These are phyloP conservation scores for Tricholoma bakamatsutake DNA, from an alignment of 768 basidiomycete species.

Conservation along the genomic window DNA sequence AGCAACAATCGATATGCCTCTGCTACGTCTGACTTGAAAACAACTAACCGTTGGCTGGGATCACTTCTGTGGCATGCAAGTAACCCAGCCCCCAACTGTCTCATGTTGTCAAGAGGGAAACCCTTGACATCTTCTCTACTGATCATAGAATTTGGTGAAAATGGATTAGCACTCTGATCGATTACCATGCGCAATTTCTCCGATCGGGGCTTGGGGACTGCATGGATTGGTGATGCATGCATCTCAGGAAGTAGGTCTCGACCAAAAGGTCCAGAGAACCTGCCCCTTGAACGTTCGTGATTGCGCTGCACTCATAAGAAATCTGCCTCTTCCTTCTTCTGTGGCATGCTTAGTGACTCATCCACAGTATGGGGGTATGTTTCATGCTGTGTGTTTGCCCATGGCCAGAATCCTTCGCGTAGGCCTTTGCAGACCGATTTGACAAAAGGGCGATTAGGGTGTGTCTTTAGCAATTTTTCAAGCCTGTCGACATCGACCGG, in stretches of 20 bases:
- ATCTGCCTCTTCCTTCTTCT: neutral
- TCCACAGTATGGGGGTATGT: neutral
- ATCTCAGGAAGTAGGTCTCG: slow-evolving; percentile 1
- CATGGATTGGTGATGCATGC: slow-evolving; percentile 21
- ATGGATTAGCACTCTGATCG: neutral
- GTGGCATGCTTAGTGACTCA: neutral
- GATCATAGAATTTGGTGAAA: neutral
- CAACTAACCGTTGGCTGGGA: slow-evolving; percentile 6
- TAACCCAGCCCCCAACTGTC: neutral
- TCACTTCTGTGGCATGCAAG: neutral
- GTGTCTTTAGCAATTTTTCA: too few species aligned
- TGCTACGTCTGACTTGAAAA: slow-evolving; percentile 1
- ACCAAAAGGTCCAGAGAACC: neutral
- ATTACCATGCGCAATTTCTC: neutral
- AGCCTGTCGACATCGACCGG: too few species aligned
- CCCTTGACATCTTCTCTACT: neutral
- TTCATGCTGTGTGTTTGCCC: too few species aligned
- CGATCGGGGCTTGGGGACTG: slow-evolving; percentile 18
- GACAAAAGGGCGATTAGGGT: too few species aligned
- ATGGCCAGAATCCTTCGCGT: too few species aligned
- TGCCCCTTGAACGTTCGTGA: neutral
- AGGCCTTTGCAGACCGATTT: too few species aligned
- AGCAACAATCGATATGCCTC: too few species aligned
- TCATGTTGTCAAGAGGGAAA: neutral
- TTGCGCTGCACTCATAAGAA: neutral